These are phyloP conservation scores for Alternaria gaisen DNA, from an alignment of 2,329 filamentous ascomycete species.

Conservation along the genomic window DNA sequence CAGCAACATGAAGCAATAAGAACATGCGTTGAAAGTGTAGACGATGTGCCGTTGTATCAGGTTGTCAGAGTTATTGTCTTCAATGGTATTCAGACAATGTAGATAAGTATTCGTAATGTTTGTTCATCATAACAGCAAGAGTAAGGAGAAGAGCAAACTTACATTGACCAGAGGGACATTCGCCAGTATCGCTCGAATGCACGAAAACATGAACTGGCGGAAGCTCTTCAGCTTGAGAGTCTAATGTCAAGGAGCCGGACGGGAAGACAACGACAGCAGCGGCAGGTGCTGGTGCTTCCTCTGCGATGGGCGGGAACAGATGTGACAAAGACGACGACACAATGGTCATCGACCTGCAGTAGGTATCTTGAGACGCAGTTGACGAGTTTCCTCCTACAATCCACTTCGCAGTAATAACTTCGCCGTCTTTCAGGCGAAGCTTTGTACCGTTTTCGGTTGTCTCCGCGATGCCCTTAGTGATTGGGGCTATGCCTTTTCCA, in stretches of 20 bases:
- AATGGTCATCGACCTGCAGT: slow-evolving; percentile 72
- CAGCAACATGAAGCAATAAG: slow-evolving; percentile 41
- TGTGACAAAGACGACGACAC: slow-evolving; percentile 70
- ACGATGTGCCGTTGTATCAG: slow-evolving; percentile 69
- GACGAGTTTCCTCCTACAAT: slow-evolving; percentile 58
- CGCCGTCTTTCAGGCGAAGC: slow-evolving; percentile 65
- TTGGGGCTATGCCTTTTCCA: slow-evolving; percentile 67
- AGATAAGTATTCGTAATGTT: slow-evolving; percentile 94
- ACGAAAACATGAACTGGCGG: slow-evolving; percentile 69
- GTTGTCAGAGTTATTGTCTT: slow-evolving; percentile 86
- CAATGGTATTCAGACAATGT: slow-evolving; percentile 99
- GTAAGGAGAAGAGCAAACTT: slow-evolving; percentile 61
- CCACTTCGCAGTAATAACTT: slow-evolving; percentile 64
- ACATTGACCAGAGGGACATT: slow-evolving; percentile 91
- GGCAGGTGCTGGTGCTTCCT: slow-evolving; percentile 79
- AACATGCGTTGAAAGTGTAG: slow-evolving; percentile 9
- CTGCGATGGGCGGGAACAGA: slow-evolving; percentile 75
- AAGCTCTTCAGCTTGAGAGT: slow-evolving; percentile 6
- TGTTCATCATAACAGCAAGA: slow-evolving; percentile 78
- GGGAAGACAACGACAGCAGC: slow-evolving; percentile 76
- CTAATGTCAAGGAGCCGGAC: slow-evolving; percentile 60
- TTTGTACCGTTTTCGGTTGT: slow-evolving; percentile 42
- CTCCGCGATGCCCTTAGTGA: slow-evolving; percentile 5
- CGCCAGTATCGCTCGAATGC: slow-evolving; percentile 90
- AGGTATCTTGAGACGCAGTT: slow-evolving; percentile 11